Evolutionary conservation across 306 rosid species (phyloP).

Genomic region (Prosopis cineraria): DNA sequence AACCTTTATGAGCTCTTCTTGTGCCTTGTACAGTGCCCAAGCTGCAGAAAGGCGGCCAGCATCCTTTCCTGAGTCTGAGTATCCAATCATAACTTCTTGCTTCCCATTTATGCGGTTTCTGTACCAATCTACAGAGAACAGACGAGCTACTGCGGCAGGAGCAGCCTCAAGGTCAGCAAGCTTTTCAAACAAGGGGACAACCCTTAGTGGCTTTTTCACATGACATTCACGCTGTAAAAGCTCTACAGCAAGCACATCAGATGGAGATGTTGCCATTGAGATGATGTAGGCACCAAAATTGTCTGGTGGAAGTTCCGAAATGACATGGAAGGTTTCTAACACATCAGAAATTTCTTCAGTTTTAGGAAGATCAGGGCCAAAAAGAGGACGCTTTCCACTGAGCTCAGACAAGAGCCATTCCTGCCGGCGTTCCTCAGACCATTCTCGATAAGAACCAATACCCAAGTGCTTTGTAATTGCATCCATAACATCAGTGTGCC

Average conservation of each 20-base stretch:
- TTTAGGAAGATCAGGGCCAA: neutral
- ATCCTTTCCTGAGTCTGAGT: neutral
- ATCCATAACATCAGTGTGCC: neutral
- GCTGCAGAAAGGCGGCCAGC: neutral
- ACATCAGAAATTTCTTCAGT: neutral
- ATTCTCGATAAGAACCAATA: neutral
- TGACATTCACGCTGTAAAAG: neutral
- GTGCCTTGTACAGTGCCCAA: neutral
- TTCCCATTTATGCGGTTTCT: neutral
- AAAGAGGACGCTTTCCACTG: neutral
- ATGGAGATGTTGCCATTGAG: conserved; percentile 3
- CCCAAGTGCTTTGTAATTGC: conserved; percentile 1
- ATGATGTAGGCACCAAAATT: neutral
- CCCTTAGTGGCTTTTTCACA: neutral
- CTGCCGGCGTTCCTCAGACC: neutral
- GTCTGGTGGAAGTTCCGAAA: neutral
- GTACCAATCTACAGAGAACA: neutral
- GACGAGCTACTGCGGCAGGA: neutral
- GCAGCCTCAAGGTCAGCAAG: neutral
- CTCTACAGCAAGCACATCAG: neutral
- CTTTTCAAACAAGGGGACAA: neutral
- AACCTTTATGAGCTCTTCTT: conserved; percentile 11
- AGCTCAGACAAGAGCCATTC: neutral
- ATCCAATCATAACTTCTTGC: conserved; percentile 2
- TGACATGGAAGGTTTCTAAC: neutral